These are phyloP conservation scores for Psilocybe tampanensis DNA, from an alignment of 768 basidiomycete genomes.

Conservation along the genomic window DNA sequence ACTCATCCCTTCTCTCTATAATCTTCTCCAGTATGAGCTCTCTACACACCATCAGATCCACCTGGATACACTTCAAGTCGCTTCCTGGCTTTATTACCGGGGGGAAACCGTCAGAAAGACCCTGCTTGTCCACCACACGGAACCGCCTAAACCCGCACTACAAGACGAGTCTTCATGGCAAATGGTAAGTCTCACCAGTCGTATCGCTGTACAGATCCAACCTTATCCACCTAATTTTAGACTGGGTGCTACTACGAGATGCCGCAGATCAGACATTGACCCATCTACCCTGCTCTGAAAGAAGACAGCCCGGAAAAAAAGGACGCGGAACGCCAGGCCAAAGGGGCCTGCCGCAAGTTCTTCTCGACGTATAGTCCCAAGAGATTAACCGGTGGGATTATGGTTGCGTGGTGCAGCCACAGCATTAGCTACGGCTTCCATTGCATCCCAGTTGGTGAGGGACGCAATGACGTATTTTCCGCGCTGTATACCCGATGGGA, in stretches of 20 bases:
- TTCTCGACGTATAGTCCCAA: slow-evolving; percentile 24
- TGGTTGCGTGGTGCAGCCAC: slow-evolving; percentile 35
- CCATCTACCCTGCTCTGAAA: slow-evolving; percentile 26
- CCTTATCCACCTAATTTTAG: slow-evolving; percentile 15
- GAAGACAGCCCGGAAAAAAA: slow-evolving; percentile 23
- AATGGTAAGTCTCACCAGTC: background rate
- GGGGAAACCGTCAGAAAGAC: too few species aligned
- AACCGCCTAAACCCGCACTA: too few species aligned
- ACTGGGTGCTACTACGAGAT: slow-evolving; percentile 32
- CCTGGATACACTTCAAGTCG: too few species aligned
- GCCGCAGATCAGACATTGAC: slow-evolving; percentile 29
- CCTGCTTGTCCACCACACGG: too few species aligned
- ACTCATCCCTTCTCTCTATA: too few species aligned
- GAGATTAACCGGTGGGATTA: slow-evolving; percentile 17
- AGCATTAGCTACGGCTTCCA: slow-evolving; percentile 34
- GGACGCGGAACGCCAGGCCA: slow-evolving; percentile 6
- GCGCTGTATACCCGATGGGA: slow-evolving; percentile 33
- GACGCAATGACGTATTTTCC: slow-evolving; percentile 39
- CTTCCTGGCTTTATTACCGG: too few species aligned
- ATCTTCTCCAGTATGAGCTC: too few species aligned
- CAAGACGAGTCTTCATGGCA: too few species aligned
- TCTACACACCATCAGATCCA: too few species aligned
- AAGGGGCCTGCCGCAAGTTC: slow-evolving; percentile 28
- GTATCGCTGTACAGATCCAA: too few species aligned
- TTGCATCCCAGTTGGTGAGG: slow-evolving; percentile 32